Base-by-base conservation (phyloP, 176 grass and related monocot genomes). In the Melocanna baccifera region DNA sequence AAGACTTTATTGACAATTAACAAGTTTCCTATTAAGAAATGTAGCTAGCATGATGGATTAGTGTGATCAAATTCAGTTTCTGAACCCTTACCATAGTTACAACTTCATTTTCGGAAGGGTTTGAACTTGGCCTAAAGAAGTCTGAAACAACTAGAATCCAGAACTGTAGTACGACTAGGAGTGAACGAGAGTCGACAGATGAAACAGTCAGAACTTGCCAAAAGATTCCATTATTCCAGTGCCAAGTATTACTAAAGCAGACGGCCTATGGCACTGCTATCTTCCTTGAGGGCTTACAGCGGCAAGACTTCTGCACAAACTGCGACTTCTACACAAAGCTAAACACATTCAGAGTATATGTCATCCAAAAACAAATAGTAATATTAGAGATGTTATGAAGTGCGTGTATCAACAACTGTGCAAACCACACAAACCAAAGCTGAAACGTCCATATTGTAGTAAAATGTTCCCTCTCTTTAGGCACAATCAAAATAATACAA, bases 401-500 rank as follows among this genome's bases (percentile, higher is more conserved):
- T 32, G 1, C 9, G 3, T 2, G 4, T 6, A 55, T 67, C 50
- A 70, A 40, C 14, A 56, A 46, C 12, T 19, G 50, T 20, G 69
- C 56, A 67, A 34, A 39, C 10, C 14, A 14, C 63, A 47, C 12
- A 71, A 3, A 32, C 23, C 52, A 63, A 70, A 76, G 23, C 6
- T 55, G 85, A 26, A 29, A 81, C 25, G 8, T 43, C 6, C 72
- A 82, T 34, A 45, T 72, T 32, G 66, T 20, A 39, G 67, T 41
- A 72, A 82, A 71, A 86, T 77, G 2, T 1, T 14, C 52, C 58
- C 57, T 82, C 28, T 90, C 40, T 73, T 82, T 72, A 37, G 20
- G 39, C 69, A 63, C 9, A 40, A 14, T 66, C 36, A 15, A 63
- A 26, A 69, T 41, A 78, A 73, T 86, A 86, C 84, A 78, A 43